Evolutionary conservation across 2,329 filamentous ascomycete species (phyloP).

Genomic region (Diaporthe destruens): DNA sequence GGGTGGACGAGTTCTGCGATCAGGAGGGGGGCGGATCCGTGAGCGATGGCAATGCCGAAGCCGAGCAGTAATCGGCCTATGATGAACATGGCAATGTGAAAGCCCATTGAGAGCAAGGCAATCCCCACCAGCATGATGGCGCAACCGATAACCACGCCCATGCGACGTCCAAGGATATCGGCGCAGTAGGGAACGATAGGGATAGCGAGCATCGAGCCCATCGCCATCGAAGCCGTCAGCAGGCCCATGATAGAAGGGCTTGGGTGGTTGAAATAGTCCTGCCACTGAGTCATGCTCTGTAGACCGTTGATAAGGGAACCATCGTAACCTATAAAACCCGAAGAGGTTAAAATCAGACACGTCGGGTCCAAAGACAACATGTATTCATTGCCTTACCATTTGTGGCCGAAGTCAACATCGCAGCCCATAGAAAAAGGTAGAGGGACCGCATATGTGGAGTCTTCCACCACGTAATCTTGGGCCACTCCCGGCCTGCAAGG

Average conservation of each 20-base stretch:
- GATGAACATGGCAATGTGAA: constrained; percentile 56
- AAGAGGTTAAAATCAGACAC: background rate
- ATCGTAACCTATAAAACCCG: constrained; percentile 51
- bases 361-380: background rate
- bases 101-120: constrained; percentile 53
- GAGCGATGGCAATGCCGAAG: constrained; percentile 48
- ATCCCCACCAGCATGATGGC: constrained; percentile 57
- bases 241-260: constrained; percentile 54
- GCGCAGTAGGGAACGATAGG: constrained; percentile 60
- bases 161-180: constrained; percentile 58
- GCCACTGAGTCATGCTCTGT: constrained; percentile 59
- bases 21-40: constrained; percentile 44
- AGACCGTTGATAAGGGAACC: constrained; percentile 61
- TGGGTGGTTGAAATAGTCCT: constrained; percentile 50
- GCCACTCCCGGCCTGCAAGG: constrained; percentile 47
- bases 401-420: constrained; percentile 52
- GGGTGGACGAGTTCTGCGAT: constrained; percentile 55
- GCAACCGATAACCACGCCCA: constrained; percentile 59
- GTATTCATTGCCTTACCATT: constrained; percentile 48
- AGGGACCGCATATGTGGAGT: constrained; percentile 49
- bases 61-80: constrained; percentile 54
- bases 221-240: constrained; percentile 58
- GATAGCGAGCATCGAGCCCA: constrained; percentile 59
- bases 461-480: constrained; percentile 49
- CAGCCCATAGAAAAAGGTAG: constrained; percentile 51